Evolutionary conservation across 345 rosid genomes (phyloP).

Genomic region (Brassica juncea): DNA sequence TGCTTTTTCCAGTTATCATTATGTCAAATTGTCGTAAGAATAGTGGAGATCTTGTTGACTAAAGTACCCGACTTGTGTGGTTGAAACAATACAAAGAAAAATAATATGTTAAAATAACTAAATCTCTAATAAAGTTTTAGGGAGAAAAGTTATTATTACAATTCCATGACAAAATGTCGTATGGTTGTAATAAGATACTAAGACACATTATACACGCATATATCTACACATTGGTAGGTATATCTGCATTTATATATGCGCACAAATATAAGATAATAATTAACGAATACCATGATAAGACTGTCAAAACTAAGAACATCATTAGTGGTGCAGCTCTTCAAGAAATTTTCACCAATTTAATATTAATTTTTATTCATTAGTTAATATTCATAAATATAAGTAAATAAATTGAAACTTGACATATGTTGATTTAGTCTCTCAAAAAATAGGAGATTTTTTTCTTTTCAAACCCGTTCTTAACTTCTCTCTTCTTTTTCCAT

Average conservation of each 20-base stretch:
- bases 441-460: not conserved
- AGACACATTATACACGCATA: slow-evolving; percentile 19
- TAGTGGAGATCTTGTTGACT: slow-evolving; percentile 21
- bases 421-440: not conserved
- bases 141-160: slow-evolving; percentile 18
- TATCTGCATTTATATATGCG: slow-evolving; percentile 11
- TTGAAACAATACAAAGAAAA: slow-evolving; percentile 7
- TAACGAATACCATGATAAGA: not conserved
- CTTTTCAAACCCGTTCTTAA: not conserved
- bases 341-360: not conserved
- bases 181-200: slow-evolving; percentile 7
- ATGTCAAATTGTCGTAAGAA: slow-evolving; percentile 7
- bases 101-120: slow-evolving; percentile 23
- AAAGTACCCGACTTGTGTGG: slow-evolving; percentile 28
- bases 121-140: slow-evolving; percentile 10
- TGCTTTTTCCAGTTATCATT: not conserved
- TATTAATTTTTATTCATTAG: too few relatives aligned
- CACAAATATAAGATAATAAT: not conserved
- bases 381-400: not conserved
- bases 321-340: not conserved
- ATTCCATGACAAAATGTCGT: slow-evolving; percentile 6
- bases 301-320: not conserved
- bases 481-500: not conserved
- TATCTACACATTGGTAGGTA: slow-evolving; percentile 21
- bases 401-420: not conserved